Evolutionary conservation across 1,139 yeast genomes (phyloP).

Genomic region (Kazachstania sp.): DNA sequence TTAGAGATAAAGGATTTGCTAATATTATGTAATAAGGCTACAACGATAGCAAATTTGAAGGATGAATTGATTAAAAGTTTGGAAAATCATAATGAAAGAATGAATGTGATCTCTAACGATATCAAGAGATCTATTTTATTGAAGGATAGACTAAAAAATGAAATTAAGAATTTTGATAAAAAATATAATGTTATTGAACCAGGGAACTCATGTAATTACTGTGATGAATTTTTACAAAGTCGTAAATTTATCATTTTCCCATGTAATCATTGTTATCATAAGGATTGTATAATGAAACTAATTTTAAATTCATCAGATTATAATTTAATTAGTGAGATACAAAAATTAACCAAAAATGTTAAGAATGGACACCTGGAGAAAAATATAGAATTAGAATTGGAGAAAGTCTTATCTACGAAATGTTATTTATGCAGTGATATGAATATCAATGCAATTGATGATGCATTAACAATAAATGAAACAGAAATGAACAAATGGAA

Average conservation of each 20-base stretch:
- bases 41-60: slow-evolving; percentile 73
- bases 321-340: slow-evolving; percentile 53
- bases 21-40: slow-evolving; percentile 76
- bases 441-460: slow-evolving; percentile 64
- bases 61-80: slow-evolving; percentile 74
- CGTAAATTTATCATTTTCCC: slow-evolving; percentile 79
- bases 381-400: slow-evolving; percentile 34
- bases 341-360: slow-evolving; percentile 43
- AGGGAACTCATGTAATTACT: slow-evolving; percentile 72
- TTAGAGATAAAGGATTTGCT: slow-evolving; percentile 72
- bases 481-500: slow-evolving; percentile 22
- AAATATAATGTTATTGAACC: slow-evolving; percentile 62
- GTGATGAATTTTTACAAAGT: slow-evolving; percentile 58
- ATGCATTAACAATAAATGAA: slow-evolving; percentile 33
- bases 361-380: slow-evolving; percentile 16
- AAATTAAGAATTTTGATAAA: slow-evolving; percentile 44
- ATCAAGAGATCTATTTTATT: slow-evolving; percentile 68
- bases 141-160: slow-evolving; percentile 51
- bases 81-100: slow-evolving; percentile 60
- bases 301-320: slow-evolving; percentile 60
- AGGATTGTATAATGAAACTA: slow-evolving; percentile 66
- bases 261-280: slow-evolving; percentile 84
- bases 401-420: slow-evolving; percentile 51
- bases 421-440: slow-evolving; percentile 78
- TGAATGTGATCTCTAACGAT: slow-evolving; percentile 57